Evolutionary conservation across 345 rosid genomes (phyloP).

Genomic region (Psidium guajava): DNA sequence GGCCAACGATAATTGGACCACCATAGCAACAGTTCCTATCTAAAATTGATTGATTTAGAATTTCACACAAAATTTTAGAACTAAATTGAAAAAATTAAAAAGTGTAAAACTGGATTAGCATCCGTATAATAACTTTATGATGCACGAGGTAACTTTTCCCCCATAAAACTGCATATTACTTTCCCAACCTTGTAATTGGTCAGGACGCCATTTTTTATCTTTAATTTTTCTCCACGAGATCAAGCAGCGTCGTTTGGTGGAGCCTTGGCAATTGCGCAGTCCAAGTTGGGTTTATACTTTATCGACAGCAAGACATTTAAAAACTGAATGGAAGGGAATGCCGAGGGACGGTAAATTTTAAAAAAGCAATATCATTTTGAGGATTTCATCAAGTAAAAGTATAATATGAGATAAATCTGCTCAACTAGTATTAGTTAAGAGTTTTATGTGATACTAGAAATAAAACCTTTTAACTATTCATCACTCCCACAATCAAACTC

Average conservation of each 20-base stretch:
- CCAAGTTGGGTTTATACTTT: neutral
- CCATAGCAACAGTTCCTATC: no score
- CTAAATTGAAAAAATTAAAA: no score
- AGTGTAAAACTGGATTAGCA: no score
- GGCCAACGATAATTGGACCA: no score
- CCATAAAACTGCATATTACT: neutral
- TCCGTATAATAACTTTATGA: no score
- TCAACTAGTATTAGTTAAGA: no score
- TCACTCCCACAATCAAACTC: neutral
- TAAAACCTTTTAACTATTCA: neutral
- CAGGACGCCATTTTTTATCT: neutral
- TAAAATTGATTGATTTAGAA: no score
- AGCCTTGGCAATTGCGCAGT: neutral
- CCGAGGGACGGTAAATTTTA: neutral
- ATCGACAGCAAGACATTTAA: neutral
- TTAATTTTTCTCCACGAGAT: neutral
- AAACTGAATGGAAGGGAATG: neutral
- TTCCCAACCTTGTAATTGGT: neutral
- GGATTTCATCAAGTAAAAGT: neutral
- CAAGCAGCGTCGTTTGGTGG: neutral
- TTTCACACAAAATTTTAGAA: no score
- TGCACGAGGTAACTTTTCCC: no score
- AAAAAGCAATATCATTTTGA: neutral
- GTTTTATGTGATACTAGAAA: neutral
- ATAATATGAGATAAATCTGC: neutral